Conservation (phyloP, 2,329 filamentous ascomycete species). For the Xylaria sp. region DNA sequence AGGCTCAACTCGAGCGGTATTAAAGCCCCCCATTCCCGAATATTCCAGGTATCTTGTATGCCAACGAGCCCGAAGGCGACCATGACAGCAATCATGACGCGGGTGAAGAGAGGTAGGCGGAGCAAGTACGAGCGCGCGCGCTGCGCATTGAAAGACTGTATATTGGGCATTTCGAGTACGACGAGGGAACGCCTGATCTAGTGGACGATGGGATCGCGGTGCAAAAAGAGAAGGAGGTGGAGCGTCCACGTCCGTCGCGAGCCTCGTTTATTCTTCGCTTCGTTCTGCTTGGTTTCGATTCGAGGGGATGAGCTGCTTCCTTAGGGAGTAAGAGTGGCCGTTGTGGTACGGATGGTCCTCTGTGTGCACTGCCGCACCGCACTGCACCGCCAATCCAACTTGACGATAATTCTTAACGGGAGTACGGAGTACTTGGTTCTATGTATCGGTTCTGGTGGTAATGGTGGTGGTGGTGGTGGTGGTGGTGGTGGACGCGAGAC, state of each 20-base stretch:
- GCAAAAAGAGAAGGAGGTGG: neutral
- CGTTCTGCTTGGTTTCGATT: neutral
- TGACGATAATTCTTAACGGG: neutral
- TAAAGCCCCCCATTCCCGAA: slow-evolving; percentile 81
- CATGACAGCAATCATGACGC: slow-evolving; percentile 74
- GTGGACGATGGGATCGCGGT: neutral
- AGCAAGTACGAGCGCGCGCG: slow-evolving; percentile 84
- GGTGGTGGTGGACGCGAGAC: neutral
- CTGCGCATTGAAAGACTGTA: slow-evolving; percentile 72
- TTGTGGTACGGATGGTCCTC: neutral
- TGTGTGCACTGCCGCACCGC: slow-evolving; percentile 17
- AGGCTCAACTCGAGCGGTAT: slow-evolving; percentile 81
- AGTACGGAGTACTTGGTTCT: too few species aligned
- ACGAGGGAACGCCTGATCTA: neutral
- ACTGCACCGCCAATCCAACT: neutral
- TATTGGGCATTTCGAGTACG: slow-evolving; percentile 48
- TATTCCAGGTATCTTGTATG: slow-evolving; percentile 75
- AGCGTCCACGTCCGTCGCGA: neutral
- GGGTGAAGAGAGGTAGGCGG: slow-evolving; percentile 88
- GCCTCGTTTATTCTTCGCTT: neutral
- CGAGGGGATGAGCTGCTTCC: neutral
- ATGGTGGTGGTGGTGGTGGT: too few species aligned
- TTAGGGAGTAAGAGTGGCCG: neutral
- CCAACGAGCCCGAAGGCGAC: slow-evolving; percentile 75
- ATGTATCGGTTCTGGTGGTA: too few species aligned